Percentiles rank a stretch among this genome's conserved stretches.
These are phyloP conservation scores for Wickerhamomyces kurtzmanii DNA, from an alignment of 805 yeast genomes.

Conservation along the genomic window DNA sequence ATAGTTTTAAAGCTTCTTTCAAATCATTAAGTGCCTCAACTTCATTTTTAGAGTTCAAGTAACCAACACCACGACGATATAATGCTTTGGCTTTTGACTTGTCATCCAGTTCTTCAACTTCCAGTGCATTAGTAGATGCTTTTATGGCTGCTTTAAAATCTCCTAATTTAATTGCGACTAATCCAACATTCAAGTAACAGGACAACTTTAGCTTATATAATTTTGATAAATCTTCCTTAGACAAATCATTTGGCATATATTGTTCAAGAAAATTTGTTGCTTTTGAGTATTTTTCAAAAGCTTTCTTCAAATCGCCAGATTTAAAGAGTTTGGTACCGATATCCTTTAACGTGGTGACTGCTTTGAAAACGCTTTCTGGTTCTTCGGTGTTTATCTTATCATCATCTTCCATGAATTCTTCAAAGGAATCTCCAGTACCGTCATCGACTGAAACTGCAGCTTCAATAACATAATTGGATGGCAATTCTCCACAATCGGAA, in stretches of 20 bases:
- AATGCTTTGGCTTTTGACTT: constrained; percentile 75
- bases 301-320: constrained; percentile 42
- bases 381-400: constrained; percentile 46
- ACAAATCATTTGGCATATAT: constrained; percentile 62
- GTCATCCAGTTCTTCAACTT: constrained; percentile 45
- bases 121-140: constrained; percentile 60
- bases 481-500: constrained; percentile 69
- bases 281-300: constrained; percentile 64
- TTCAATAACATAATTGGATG: constrained; percentile 41
- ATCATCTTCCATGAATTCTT: constrained; percentile 69
- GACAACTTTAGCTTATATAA: constrained; percentile 51
- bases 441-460: constrained; percentile 45
- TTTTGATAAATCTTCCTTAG: constrained; percentile 39
- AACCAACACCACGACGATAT: constrained; percentile 79
- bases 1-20: constrained; percentile 49
- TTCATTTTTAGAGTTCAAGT: constrained; percentile 50
- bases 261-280: constrained; percentile 61
- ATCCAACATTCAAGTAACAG: constrained; percentile 60
- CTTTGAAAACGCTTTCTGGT: constrained; percentile 59
- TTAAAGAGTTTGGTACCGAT: constrained; percentile 75
- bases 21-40: constrained; percentile 62
- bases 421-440: constrained; percentile 80
- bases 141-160: constrained; percentile 43
- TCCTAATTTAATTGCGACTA: constrained; percentile 58
- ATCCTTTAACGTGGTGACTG: constrained; percentile 56